phyloP scores from a whole-genome alignment of 1,284 basidiomycete genomes.

The Austropuccinia psidii region DNA sequence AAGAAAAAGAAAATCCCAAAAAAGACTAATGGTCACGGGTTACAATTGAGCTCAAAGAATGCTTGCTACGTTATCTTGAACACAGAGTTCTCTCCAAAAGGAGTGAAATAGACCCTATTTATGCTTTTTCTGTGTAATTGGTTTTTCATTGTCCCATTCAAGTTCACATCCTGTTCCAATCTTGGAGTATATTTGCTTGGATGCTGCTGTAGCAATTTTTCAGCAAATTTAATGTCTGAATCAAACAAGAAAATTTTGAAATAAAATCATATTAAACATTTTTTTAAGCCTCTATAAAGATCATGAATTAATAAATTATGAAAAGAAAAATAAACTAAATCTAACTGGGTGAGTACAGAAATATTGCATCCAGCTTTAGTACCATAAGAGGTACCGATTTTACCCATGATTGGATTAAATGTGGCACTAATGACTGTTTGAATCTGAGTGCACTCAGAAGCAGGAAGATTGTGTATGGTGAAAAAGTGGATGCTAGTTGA shows the following conservation, averaged over 20 bases:
- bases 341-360: constrained; percentile 66
- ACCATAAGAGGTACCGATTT: constrained; percentile 82
- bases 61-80: constrained; percentile 10
- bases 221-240: constrained; percentile 82
- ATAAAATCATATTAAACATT: constrained; percentile 61
- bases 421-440: constrained; percentile 89
- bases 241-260: constrained; percentile 97
- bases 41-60: constrained; percentile 14
- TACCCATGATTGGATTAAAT: constrained; percentile 94
- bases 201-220: constrained; percentile 9
- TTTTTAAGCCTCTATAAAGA: background rate
- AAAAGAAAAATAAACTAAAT: background rate
- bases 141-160: too few relatives aligned
- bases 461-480: constrained; percentile 67
- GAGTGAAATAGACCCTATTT: background rate
- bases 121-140: background rate
- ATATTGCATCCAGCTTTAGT: constrained; percentile 78
- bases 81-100: constrained; percentile 14
- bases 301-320: background rate
- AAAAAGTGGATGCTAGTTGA: constrained; percentile 89
- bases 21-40: constrained; percentile 13
- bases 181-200: too few relatives aligned
- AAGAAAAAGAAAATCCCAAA: background rate
- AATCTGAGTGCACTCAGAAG: constrained; percentile 55
- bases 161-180: too few relatives aligned